Percentiles rank a stretch among this genome's conserved stretches.
These are phyloP conservation scores for Rhododendron griersonianum DNA, from an alignment of 148 eudicot species.

Conservation along the genomic window DNA sequence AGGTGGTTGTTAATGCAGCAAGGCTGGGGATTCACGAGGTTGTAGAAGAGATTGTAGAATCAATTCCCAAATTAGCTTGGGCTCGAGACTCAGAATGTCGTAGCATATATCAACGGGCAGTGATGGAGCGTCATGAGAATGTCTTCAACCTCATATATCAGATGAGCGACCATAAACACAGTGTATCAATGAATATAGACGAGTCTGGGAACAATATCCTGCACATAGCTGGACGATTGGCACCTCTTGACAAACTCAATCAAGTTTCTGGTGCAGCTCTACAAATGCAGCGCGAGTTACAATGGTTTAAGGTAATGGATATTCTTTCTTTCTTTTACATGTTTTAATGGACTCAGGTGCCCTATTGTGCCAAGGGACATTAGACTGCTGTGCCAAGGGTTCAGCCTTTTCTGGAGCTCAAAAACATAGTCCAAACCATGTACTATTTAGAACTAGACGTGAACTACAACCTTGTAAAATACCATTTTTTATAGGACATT, in stretches of 20 bases:
- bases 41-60: conserved; percentile 9
- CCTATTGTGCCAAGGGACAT: no score
- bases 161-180: conserved; percentile 21
- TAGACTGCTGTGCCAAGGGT: no score
- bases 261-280: conserved; percentile 23
- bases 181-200: neutral
- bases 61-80: conserved; percentile 29
- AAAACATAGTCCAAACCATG: no score
- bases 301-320: conserved; percentile 15
- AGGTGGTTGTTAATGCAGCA: conserved; percentile 15
- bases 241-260: conserved; percentile 16
- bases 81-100: neutral
- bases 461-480: no score
- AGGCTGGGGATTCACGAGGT: conserved; percentile 24
- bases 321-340: no score
- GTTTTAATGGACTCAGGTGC: no score
- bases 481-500: no score
- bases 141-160: conserved; percentile 28
- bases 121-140: neutral
- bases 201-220: conserved; percentile 5
- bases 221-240: conserved; percentile 17
- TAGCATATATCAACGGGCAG: neutral
- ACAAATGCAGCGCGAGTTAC: conserved; percentile 26
- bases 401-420: no score
- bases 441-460: no score